Percentiles rank a stretch among this genome's conserved stretches.
Conservation (phyloP, 495 filamentous ascomycete species). For the Amphirosellinia nigrospora region DNA sequence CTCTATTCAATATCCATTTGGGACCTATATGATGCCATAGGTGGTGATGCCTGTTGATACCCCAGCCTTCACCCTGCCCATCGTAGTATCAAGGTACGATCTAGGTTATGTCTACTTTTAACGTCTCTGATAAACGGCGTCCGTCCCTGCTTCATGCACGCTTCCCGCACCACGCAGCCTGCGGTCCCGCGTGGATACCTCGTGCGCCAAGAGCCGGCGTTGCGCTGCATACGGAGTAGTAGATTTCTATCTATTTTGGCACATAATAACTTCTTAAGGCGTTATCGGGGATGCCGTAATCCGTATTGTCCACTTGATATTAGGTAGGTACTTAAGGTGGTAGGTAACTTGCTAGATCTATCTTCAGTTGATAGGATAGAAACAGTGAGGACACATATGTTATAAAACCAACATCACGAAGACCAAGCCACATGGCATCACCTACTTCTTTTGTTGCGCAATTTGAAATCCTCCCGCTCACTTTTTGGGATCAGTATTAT, state of each 20-base stretch:
- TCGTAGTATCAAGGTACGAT: neutral
- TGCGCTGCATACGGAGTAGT: slow-evolving; percentile 13
- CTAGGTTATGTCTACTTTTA: neutral
- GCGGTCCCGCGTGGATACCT: slow-evolving; percentile 21
- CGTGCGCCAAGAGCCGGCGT: slow-evolving; percentile 21
- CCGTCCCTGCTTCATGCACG: slow-evolving; percentile 20
- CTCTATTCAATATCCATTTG: neutral
- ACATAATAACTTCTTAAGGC: neutral
- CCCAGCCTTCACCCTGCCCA: neutral
- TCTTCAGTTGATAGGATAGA: neutral
- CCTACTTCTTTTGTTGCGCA: too few relatives aligned
- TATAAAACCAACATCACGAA: neutral
- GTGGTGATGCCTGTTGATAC: neutral
- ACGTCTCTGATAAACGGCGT: neutral
- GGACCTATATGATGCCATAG: neutral
- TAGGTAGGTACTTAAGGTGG: too few relatives aligned
- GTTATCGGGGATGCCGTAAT: neutral
- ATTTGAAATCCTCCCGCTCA: neutral
- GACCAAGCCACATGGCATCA: neutral
- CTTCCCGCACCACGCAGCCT: slow-evolving; percentile 17
- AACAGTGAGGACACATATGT: neutral
- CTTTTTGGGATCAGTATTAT: neutral
- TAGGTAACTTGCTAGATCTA: too few relatives aligned
- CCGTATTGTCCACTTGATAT: too few relatives aligned
- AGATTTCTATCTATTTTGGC: neutral